Evolutionary conservation across 2,329 filamentous ascomycete species (phyloP).

Genomic region (Ceratocystis colombiana): DNA sequence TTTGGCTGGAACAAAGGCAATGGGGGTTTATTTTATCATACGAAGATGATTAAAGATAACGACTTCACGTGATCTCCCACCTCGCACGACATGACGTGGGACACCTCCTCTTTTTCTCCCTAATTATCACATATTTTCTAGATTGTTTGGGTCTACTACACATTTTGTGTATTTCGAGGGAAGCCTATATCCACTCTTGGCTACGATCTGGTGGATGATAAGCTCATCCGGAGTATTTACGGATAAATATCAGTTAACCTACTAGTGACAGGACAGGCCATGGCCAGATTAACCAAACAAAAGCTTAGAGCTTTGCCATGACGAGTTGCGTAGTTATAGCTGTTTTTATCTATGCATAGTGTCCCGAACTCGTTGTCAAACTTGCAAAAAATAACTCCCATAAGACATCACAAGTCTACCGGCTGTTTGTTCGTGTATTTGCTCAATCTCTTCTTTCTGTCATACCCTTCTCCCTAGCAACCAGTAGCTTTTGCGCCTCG

Average conservation of each 20-base stretch:
- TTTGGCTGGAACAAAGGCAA: background rate
- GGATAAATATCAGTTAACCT: background rate
- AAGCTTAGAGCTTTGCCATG: slow-evolving; percentile 12
- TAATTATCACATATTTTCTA: background rate
- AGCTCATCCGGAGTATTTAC: background rate
- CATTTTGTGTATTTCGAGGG: too few relatives aligned
- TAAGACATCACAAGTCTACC: background rate
- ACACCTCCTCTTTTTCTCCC: background rate
- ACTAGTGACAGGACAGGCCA: background rate
- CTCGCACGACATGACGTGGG: background rate
- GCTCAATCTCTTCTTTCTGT: background rate
- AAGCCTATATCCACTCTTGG: background rate
- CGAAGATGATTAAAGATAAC: background rate
- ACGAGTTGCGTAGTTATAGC: slow-evolving; percentile 1
- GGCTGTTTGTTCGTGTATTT: background rate
- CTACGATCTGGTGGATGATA: background rate
- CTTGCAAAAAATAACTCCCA: background rate
- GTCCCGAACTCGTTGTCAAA: background rate
- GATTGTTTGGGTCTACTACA: background rate
- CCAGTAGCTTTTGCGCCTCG: background rate
- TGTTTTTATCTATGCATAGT: background rate
- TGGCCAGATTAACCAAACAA: background rate
- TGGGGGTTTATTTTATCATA: background rate
- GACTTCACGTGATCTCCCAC: background rate
- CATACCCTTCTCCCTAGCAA: background rate